Conservation (phyloP, 345 rosid genomes). For the Luvunga scandens region DNA sequence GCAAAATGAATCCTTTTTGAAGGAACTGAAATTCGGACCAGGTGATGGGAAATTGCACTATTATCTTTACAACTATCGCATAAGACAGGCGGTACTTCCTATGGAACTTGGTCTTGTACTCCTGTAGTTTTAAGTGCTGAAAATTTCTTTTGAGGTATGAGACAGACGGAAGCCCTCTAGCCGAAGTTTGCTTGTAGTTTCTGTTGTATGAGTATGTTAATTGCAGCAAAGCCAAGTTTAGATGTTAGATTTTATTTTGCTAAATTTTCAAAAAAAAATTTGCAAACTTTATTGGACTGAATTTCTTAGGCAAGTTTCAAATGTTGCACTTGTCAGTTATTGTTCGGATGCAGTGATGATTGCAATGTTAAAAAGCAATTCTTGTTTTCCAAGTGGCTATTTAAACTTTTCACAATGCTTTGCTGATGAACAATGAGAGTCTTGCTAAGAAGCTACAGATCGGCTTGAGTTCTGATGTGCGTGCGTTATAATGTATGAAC, state of each 20-base stretch:
- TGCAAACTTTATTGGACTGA: not conserved
- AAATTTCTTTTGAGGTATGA: not conserved
- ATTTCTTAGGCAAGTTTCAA: not conserved
- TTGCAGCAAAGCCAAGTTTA: not conserved
- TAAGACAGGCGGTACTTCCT: slow-evolving; percentile 54
- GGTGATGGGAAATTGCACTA: slow-evolving; percentile 96
- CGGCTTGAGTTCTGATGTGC: slow-evolving; percentile 82
- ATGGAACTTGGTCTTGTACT: slow-evolving; percentile 89
- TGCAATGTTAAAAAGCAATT: not conserved
- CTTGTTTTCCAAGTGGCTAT: slow-evolving; percentile 32
- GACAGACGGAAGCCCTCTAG: not conserved
- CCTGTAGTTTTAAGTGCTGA: slow-evolving; percentile 35
- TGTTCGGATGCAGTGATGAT: not conserved
- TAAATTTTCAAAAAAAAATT: not conserved
- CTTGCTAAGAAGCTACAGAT: slow-evolving; percentile 83
- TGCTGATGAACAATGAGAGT: slow-evolving; percentile 87
- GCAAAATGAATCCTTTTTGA: slow-evolving; percentile 91
- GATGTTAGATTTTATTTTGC: not conserved
- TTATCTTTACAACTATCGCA: slow-evolving; percentile 77
- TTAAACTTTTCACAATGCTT: slow-evolving; percentile 71
- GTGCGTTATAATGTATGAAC: slow-evolving; percentile 37
- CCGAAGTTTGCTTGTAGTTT: not conserved
- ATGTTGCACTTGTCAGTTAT: not conserved
- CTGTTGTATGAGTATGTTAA: not conserved
- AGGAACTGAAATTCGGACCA: slow-evolving; percentile 87